Percentiles rank a stretch among this genome's conserved stretches.
These are phyloP conservation scores for Entomortierella beljakovae DNA, from an alignment of 192 early-diverging fungal genomes.

Conservation along the genomic window DNA sequence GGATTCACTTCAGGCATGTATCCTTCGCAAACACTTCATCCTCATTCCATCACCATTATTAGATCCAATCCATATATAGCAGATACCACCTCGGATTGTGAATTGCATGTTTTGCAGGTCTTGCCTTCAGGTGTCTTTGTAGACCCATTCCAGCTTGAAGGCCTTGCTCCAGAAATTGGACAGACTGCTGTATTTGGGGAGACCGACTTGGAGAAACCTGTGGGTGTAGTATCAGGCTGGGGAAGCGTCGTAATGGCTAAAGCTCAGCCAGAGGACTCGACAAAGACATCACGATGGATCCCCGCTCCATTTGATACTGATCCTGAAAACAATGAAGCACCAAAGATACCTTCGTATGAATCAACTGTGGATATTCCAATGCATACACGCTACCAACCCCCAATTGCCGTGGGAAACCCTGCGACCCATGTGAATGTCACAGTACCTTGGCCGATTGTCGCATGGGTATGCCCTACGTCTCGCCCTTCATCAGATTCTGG, in stretches of 20 bases:
- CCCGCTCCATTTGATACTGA: background rate
- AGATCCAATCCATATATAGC: conserved; percentile 38
- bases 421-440: conserved; percentile 27
- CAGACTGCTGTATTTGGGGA: conserved; percentile 37
- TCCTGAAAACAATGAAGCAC: background rate
- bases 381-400: conserved; percentile 53
- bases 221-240: conserved; percentile 46
- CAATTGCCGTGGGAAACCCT: conserved; percentile 13
- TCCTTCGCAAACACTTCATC: conserved; percentile 42
- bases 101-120: conserved; percentile 37
- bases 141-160: conserved; percentile 47
- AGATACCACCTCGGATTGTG: conserved; percentile 26
- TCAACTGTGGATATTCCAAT: conserved; percentile 42
- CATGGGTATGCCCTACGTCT: conserved; percentile 28
- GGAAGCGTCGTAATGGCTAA: conserved; percentile 48
- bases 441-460: conserved; percentile 45
- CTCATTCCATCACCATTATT: conserved; percentile 48
- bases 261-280: conserved; percentile 36
- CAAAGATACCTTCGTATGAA: background rate
- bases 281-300: conserved; percentile 38
- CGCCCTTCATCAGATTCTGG: background rate
- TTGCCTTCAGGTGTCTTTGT: conserved; percentile 47
- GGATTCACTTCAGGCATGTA: conserved; percentile 38
- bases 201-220: conserved; percentile 51
- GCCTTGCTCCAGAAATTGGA: conserved; percentile 49